Conservation (phyloP, 2,329 filamentous ascomycete genomes). For the Rhinocladiella similis region DNA sequence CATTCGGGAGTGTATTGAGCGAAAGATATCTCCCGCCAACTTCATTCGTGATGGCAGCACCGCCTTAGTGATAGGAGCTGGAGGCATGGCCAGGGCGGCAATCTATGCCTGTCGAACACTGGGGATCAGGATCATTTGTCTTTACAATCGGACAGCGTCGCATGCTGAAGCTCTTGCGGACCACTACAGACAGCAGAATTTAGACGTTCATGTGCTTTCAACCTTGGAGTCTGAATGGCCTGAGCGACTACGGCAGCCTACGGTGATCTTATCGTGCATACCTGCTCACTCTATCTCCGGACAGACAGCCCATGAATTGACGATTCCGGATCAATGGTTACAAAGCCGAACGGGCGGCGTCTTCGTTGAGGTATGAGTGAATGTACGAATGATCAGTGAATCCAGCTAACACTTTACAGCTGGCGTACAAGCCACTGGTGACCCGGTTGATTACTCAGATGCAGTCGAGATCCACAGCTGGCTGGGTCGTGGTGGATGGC, state of each 20-base stretch:
- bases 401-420: too few relatives aligned
- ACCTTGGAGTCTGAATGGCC: background rate
- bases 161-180: constrained; percentile 27
- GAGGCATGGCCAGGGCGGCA: constrained; percentile 28
- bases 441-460: too few relatives aligned
- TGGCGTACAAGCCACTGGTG: too few relatives aligned
- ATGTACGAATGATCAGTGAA: too few relatives aligned
- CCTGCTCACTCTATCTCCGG: background rate
- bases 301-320: background rate
- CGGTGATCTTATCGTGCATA: background rate
- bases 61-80: constrained; percentile 31
- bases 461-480: too few relatives aligned
- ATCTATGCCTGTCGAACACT: constrained; percentile 31
- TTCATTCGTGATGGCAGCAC: constrained; percentile 24
- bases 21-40: constrained; percentile 32
- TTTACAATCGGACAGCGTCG: constrained; percentile 32
- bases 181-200: constrained; percentile 7
- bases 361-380: too few relatives aligned
- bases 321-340: too few relatives aligned
- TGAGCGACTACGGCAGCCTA: background rate
- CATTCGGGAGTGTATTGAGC: constrained; percentile 30
- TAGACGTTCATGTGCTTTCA: background rate
- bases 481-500: too few relatives aligned
- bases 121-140: constrained; percentile 28
- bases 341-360: too few relatives aligned